Evolutionary conservation across 176 grass and related monocot genomes (phyloP), one percentile per base, ranked within the genome.

Genomic region (Oryza glaberrima): DNA sequence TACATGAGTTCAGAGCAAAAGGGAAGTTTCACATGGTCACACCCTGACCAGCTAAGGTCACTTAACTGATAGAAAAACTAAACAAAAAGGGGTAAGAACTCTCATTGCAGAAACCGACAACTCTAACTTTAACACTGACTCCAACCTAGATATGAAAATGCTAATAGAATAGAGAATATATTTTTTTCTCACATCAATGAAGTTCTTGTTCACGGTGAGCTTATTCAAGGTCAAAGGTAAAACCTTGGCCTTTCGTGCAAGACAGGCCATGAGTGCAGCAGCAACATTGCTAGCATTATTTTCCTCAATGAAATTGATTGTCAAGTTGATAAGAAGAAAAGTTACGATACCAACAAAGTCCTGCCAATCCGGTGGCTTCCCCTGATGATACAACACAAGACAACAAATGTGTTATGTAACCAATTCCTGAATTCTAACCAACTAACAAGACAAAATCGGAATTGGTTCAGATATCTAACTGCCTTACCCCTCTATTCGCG

Each of bases 301-400:
- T 81, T 94, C 92, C 80, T 94, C 88, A 36, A 94, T 88, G 83
- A 94, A 94, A 58, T 86, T 91, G 45, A 94, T 94, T 15, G 92
- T 94, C 3, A 88, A 94, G 66, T 94, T 94, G 70, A 94, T 94
- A n/a, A 94, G 3, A 19, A 94, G 89, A 65, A 94, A 65, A 6
- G 90, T 90, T 52, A 94, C 90, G 60, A 94, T 94, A 15, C 92
- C 92, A 9, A 94, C 87, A 9, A 94, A 94, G 51, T 94, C 92
- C 78, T 94, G 92, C 92, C 92, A 94, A 67, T 94, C 92, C 10
- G 92, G 92, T 44, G 92, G 92, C 73, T 91, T 94, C 19, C 92
- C 89, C 92, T 94, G 87, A 84, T 61, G 43, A 61, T 32, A 83
- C 17, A 56, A 73, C 65, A 36, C 26, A 40, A 74, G 70, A 60